phyloP scores from a whole-genome alignment of 768 basidiomycete genomes.

The Tylopilus sp. region DNA sequence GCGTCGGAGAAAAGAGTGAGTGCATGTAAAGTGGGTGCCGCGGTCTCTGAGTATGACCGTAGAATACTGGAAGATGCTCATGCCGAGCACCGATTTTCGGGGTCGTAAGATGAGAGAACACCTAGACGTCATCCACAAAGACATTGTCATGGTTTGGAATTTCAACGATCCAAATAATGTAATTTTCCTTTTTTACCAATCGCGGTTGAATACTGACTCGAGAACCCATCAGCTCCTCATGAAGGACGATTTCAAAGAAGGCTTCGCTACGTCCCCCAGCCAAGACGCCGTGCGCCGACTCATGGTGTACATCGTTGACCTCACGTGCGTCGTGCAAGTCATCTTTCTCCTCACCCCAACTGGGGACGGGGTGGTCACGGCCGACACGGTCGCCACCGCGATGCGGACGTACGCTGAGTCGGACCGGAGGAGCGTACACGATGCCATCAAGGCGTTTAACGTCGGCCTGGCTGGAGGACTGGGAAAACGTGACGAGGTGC shows the following conservation, averaged over 20 bases:
- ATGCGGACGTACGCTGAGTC: background rate
- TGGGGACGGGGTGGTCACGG: background rate
- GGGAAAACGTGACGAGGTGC: background rate
- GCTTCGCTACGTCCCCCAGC: background rate
- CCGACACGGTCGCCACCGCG: background rate
- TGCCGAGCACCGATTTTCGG: too few species aligned
- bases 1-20: background rate
- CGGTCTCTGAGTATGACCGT: background rate
- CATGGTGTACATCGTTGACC: background rate
- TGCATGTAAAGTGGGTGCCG: background rate
- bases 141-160: background rate
- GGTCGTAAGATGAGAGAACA: background rate
- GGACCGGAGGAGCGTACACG: background rate
- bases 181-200: conserved; percentile 19
- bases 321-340: background rate
- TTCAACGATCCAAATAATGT: background rate
- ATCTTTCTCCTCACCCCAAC: background rate
- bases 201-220: background rate
- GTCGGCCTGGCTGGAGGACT: background rate
- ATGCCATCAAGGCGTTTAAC: background rate
- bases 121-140: background rate
- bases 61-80: background rate
- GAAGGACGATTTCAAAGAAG: background rate
- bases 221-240: background rate
- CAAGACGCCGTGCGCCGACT: background rate